Percentiles rank a stretch among this genome's conserved stretches.
Conservation (phyloP, 805 yeast species). For the Candida dajiaensis region DNA sequence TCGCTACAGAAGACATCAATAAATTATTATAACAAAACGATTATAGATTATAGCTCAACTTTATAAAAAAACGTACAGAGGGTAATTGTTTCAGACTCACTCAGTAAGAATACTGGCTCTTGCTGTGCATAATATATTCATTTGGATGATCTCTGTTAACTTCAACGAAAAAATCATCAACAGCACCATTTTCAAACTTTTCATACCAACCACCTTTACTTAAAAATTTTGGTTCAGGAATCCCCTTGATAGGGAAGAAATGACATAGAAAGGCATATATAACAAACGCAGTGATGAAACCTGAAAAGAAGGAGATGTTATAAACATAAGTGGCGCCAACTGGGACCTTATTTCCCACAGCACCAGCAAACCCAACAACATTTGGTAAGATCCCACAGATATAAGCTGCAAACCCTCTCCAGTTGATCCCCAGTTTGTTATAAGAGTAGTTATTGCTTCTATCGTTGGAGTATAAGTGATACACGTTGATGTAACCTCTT, state of each 20-base stretch:
- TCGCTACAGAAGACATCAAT: too few relatives aligned
- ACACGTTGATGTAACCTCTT: conserved; percentile 60
- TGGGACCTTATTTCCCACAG: conserved; percentile 73
- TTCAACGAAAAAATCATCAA: conserved; percentile 12
- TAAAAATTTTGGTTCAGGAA: conserved; percentile 34
- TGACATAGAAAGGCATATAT: conserved; percentile 49
- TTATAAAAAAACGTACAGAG: background rate
- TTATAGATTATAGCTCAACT: background rate
- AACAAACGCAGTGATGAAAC: conserved; percentile 54
- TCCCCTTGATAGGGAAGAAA: conserved; percentile 47
- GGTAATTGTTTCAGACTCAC: too few relatives aligned
- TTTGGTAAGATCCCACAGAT: conserved; percentile 77
- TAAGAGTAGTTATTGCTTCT: conserved; percentile 47
- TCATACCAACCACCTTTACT: conserved; percentile 46
- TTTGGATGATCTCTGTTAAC: conserved; percentile 17
- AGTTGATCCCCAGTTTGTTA: conserved; percentile 59
- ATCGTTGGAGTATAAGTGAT: conserved; percentile 54
- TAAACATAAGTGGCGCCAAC: conserved; percentile 71
- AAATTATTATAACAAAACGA: background rate
- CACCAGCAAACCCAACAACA: conserved; percentile 83
- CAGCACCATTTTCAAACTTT: conserved; percentile 8
- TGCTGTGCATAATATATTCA: conserved; percentile 6
- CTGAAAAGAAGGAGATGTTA: conserved; percentile 70
- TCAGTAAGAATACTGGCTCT: background rate
- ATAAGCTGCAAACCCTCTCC: conserved; percentile 83